Conservation (phyloP, 1,284 basidiomycete genomes). For the Boletus smithii region DNA sequence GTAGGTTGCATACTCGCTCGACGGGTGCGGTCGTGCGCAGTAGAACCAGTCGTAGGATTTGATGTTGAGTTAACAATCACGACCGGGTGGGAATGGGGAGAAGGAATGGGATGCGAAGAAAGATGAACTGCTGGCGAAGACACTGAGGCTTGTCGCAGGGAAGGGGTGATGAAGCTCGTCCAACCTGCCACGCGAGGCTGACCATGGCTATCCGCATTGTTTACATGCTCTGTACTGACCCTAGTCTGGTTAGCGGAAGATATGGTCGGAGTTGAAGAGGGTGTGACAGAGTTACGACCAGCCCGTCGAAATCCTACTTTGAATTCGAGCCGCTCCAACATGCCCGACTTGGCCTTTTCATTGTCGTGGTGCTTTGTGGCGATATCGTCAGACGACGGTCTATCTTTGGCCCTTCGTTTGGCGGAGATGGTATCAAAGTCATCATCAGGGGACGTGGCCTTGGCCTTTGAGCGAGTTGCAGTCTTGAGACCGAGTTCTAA, state of each 20-base stretch:
- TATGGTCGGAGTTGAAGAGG: slow-evolving; percentile 41
- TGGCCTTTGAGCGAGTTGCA: slow-evolving; percentile 51
- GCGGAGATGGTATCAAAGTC: slow-evolving; percentile 42
- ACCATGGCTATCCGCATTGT: slow-evolving; percentile 37
- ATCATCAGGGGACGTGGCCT: slow-evolving; percentile 30
- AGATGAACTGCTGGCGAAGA: slow-evolving; percentile 68
- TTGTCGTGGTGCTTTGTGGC: slow-evolving; percentile 26
- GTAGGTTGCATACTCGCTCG: slow-evolving; percentile 42
- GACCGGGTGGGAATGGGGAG: slow-evolving; percentile 50
- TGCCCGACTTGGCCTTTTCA: slow-evolving; percentile 36
- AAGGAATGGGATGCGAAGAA: slow-evolving; percentile 50
- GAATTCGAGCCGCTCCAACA: slow-evolving; percentile 43
- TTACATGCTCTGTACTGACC: slow-evolving; percentile 35
- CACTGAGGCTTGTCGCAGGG: slow-evolving; percentile 62
- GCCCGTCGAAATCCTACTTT: slow-evolving; percentile 54
- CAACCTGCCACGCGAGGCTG: slow-evolving; percentile 49
- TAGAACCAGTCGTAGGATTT: slow-evolving; percentile 41
- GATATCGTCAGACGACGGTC: slow-evolving; percentile 35
- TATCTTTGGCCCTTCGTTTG: slow-evolving; percentile 45
- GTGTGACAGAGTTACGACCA: slow-evolving; percentile 43
- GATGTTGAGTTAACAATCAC: slow-evolving; percentile 47
- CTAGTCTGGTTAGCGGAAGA: slow-evolving; percentile 29
- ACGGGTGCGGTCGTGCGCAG: slow-evolving; percentile 41
- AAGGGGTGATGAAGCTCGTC: slow-evolving; percentile 59
- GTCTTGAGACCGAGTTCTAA: slow-evolving; percentile 63